A percentile compares a stretch with the other conserved stretches of the same genome.
phyloP scores from a whole-genome alignment of 179 eudicot species.

The Gypsophila paniculata region DNA sequence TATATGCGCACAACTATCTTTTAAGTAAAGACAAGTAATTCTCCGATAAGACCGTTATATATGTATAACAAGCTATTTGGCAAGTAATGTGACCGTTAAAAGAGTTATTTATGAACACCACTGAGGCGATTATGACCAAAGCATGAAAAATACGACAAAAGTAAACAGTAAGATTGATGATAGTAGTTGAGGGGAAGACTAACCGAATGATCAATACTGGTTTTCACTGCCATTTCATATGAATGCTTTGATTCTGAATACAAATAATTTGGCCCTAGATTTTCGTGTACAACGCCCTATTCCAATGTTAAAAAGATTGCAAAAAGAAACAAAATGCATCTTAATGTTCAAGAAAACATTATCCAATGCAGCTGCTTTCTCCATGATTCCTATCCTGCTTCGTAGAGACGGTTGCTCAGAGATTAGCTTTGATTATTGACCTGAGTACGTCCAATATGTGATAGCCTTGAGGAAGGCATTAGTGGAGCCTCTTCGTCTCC shows the following conservation, averaged over 20 bases:
- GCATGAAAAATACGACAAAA: no score
- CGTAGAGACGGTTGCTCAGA: not conserved
- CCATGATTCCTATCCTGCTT: constrained; percentile 20
- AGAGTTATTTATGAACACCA: no score
- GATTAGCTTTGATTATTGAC: constrained; percentile 21
- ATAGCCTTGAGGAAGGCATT: constrained; percentile 54
- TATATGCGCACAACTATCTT: no score
- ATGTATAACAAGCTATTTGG: no score
- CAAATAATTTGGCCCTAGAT: constrained; percentile 30
- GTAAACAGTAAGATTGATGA: not conserved
- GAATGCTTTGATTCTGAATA: constrained; percentile 18
- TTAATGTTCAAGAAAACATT: constrained; percentile 17
- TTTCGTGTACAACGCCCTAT: constrained; percentile 18
- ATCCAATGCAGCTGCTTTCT: constrained; percentile 14
- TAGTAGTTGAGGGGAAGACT: not conserved
- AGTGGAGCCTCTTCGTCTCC: constrained; percentile 65
- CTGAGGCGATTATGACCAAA: no score
- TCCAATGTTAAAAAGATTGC: constrained; percentile 13
- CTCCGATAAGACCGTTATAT: no score
- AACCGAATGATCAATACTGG: not conserved
- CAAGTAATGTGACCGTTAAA: no score
- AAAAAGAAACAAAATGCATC: constrained; percentile 15
- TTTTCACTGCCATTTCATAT: constrained; percentile 15
- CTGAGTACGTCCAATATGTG: constrained; percentile 69
- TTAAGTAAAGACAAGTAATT: no score